Evolutionary conservation across 2,329 filamentous ascomycete genomes (phyloP).

Genomic region (Claviceps spartinae): DNA sequence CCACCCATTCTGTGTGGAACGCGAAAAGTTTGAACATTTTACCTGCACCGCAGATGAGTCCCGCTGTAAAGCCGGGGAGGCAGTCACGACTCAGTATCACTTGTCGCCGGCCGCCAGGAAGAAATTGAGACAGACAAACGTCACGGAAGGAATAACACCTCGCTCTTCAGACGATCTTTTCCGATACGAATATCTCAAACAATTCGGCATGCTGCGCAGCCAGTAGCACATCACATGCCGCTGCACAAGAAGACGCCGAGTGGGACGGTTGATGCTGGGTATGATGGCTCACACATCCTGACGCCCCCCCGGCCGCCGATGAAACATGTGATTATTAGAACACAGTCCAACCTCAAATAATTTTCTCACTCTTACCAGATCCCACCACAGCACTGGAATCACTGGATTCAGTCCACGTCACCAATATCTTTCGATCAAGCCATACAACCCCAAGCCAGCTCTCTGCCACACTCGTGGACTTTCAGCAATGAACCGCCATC

Average conservation of each 20-base stretch:
- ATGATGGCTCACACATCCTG: slow-evolving; percentile 70
- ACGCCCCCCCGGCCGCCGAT: slow-evolving; percentile 59
- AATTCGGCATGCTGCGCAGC: slow-evolving; percentile 9
- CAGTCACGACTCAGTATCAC: slow-evolving; percentile 19
- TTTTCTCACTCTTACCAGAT: slow-evolving; percentile 7
- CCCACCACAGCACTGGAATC: slow-evolving; percentile 5
- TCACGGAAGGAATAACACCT: slow-evolving; percentile 10
- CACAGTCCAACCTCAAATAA: slow-evolving; percentile 16
- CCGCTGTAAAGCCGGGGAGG: slow-evolving; percentile 32
- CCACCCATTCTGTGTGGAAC: background rate
- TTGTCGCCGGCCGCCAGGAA: background rate
- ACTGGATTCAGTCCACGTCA: slow-evolving; percentile 1
- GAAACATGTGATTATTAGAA: slow-evolving; percentile 72
- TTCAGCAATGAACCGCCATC: background rate
- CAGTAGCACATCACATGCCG: slow-evolving; percentile 9
- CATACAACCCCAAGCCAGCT: background rate
- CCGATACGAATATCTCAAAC: slow-evolving; percentile 21
- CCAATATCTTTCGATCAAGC: background rate
- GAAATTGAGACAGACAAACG: background rate
- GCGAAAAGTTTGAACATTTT: slow-evolving; percentile 25
- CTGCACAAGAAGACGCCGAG: slow-evolving; percentile 77
- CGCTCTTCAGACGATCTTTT: slow-evolving; percentile 15
- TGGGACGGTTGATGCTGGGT: slow-evolving; percentile 83
- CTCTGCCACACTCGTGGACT: background rate
- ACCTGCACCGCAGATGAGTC: slow-evolving; percentile 38